Percentiles rank a stretch among this genome's conserved stretches.
phyloP scores from a whole-genome alignment of 192 early-diverging fungal species.

The Chytriomyces hyalinus region DNA sequence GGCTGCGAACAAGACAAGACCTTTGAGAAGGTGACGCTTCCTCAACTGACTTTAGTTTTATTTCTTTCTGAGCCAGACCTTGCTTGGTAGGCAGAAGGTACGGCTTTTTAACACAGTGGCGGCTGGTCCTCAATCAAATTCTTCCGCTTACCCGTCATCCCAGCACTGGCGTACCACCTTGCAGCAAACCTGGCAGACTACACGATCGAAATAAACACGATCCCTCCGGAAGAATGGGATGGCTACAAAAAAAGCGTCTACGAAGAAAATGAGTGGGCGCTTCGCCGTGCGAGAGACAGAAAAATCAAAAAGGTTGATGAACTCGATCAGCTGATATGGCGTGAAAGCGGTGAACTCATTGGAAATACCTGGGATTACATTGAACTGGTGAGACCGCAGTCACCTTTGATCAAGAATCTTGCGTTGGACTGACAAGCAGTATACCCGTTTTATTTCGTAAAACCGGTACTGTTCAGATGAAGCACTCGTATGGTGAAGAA shows the following conservation, averaged over 20 bases:
- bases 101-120: not conserved
- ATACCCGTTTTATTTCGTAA: not conserved
- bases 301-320: slow-evolving; percentile 21
- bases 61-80: not conserved
- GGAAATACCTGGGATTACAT: slow-evolving; percentile 32
- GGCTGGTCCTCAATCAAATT: not conserved
- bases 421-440: not conserved
- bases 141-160: not conserved
- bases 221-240: slow-evolving; percentile 24
- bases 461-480: slow-evolving; percentile 16
- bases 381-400: not conserved
- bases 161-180: slow-evolving; percentile 29
- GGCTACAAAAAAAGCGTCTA: not conserved
- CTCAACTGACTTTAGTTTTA: not conserved
- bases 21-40: slow-evolving; percentile 24
- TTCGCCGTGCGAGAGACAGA: slow-evolving; percentile 25
- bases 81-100: no score
- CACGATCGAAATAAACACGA: slow-evolving; percentile 20
- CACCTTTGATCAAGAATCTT: not conserved
- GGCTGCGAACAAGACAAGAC: slow-evolving; percentile 22
- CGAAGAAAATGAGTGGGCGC: slow-evolving; percentile 17
- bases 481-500: slow-evolving; percentile 17
- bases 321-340: slow-evolving; percentile 25
- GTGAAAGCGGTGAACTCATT: slow-evolving; percentile 28
- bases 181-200: slow-evolving; percentile 25